Conservation (phyloP, 2,329 filamentous ascomycete species). For the Calonectria ilicicola region DNA sequence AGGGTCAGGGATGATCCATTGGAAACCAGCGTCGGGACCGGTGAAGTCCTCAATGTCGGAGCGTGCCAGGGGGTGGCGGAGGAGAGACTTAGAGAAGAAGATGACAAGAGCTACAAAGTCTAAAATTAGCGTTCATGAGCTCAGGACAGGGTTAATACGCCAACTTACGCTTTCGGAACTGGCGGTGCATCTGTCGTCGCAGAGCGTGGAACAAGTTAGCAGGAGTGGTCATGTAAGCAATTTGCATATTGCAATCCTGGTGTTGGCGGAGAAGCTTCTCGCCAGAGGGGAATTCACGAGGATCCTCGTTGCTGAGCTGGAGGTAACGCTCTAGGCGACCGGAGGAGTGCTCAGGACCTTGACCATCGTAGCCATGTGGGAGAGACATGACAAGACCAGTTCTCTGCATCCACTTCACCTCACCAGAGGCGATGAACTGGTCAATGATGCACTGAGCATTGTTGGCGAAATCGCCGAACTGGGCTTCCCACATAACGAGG, state of each 20-base stretch:
- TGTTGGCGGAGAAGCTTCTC: conserved; percentile 97
- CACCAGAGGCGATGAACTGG: conserved; percentile 97
- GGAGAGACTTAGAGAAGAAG: conserved; percentile 98
- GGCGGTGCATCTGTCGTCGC: conserved; percentile 96
- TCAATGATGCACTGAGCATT: conserved; percentile 99
- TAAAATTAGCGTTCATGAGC: conserved; percentile 33
- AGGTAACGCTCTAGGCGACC: conserved; percentile 97
- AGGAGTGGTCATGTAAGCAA: conserved; percentile 96
- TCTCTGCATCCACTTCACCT: conserved; percentile 98
- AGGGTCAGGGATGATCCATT: conserved; percentile 94
- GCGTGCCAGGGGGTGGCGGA: conserved; percentile 92
- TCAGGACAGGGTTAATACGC: not conserved
- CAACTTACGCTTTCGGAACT: conserved; percentile 96
- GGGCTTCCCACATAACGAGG: conserved; percentile 99
- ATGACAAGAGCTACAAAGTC: conserved; percentile 79
- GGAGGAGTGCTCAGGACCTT: conserved; percentile 98
- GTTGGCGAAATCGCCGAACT: conserved; percentile 99
- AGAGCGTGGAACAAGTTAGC: conserved; percentile 97
- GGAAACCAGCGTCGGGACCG: conserved; percentile 86
- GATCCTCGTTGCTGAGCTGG: conserved; percentile 97
- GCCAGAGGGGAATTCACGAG: conserved; percentile 86
- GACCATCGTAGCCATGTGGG: conserved; percentile 97
- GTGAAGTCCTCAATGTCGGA: conserved; percentile 92
- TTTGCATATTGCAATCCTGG: conserved; percentile 99
- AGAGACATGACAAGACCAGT: conserved; percentile 96